Evolutionary conservation across 1,139 yeast species (phyloP).

Genomic region (Insectozyma bohioensis): DNA sequence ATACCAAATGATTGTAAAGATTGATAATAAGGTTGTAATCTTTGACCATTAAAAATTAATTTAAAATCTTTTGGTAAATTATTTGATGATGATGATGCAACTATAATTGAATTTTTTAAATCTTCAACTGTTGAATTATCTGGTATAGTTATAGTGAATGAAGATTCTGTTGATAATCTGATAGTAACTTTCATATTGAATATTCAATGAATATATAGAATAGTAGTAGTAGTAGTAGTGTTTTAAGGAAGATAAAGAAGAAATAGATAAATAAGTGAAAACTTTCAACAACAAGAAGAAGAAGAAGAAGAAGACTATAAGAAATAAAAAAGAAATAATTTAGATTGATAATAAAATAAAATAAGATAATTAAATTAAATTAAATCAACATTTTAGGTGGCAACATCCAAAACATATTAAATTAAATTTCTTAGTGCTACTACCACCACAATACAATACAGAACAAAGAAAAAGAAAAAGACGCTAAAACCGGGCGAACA

Average conservation of each 20-base stretch:
- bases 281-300: background rate
- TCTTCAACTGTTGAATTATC: slow-evolving; percentile 52
- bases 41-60: slow-evolving; percentile 53
- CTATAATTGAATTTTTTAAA: slow-evolving; percentile 43
- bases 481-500: too few species aligned
- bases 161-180: slow-evolving; percentile 43
- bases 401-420: too few species aligned
- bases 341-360: too few species aligned
- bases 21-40: slow-evolving; percentile 35
- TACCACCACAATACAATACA: too few species aligned
- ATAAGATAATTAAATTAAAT: too few species aligned
- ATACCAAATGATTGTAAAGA: slow-evolving; percentile 25
- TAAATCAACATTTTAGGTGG: too few species aligned
- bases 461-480: too few species aligned
- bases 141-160: slow-evolving; percentile 46
- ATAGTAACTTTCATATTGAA: slow-evolving; percentile 38
- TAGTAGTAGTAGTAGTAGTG: too few species aligned
- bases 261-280: background rate
- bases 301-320: too few species aligned
- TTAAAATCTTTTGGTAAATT: slow-evolving; percentile 44
- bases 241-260: background rate
- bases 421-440: too few species aligned
- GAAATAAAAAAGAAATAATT: too few species aligned
- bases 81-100: slow-evolving; percentile 35
- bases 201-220: background rate